Percentiles rank a stretch among this genome's conserved stretches.
Conservation (phyloP, 495 filamentous ascomycete species). For the Penicillium herquei region DNA sequence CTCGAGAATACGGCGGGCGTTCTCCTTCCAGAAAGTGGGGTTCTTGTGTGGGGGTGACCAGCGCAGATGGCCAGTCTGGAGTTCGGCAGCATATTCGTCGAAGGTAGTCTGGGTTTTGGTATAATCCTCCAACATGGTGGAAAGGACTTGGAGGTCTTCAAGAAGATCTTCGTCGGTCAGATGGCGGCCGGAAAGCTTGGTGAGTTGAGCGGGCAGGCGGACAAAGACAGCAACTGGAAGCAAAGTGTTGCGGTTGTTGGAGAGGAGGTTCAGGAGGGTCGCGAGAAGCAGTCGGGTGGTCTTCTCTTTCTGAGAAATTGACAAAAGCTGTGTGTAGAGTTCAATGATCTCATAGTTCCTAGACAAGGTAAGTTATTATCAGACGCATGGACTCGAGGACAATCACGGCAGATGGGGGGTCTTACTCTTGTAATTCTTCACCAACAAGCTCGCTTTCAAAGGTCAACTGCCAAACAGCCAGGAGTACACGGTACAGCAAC, state of each 20-base stretch:
- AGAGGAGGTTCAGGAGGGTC: conserved; percentile 81
- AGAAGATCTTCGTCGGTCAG: conserved; percentile 85
- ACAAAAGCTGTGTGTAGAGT: conserved; percentile 84
- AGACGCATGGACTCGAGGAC: neutral
- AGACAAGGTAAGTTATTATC: neutral
- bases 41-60: conserved; percentile 96
- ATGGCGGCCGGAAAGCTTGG: conserved; percentile 79
- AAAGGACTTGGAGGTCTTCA: conserved; percentile 76
- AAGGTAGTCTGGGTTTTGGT: conserved; percentile 96
- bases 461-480: conserved; percentile 92
- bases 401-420: neutral
- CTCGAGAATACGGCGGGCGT: conserved; percentile 89
- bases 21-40: conserved; percentile 88
- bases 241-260: conserved; percentile 68
- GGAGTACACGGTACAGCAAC: conserved; percentile 87
- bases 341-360: conserved; percentile 91
- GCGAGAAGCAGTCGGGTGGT: conserved; percentile 89
- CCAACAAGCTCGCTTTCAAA: conserved; percentile 86
- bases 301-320: conserved; percentile 95
- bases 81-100: conserved; percentile 89
- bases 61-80: conserved; percentile 83
- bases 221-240: conserved; percentile 79
- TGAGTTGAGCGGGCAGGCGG: conserved; percentile 75
- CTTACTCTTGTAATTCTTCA: conserved; percentile 80
- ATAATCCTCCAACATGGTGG: conserved; percentile 83